Base-by-base conservation (phyloP, 2,329 filamentous ascomycete species). In the Epichloe aotearoae region DNA sequence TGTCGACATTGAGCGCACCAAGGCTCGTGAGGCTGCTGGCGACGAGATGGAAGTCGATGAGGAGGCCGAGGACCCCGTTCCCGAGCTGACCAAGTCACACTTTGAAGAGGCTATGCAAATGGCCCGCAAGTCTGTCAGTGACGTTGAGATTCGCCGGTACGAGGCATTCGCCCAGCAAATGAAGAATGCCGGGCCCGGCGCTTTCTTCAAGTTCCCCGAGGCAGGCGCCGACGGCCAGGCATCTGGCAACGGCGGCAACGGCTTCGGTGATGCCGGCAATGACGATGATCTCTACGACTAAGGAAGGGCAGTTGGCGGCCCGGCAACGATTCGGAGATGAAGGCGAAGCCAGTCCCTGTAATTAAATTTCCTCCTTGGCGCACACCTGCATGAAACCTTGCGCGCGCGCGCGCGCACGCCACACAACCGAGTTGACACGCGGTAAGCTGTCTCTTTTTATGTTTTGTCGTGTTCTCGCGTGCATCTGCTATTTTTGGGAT, bases 21-120 rank as follows among this genome's bases (percentile, higher is more conserved):
- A 95, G 81, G 84, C 85, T 62, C 88, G 86, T 52, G 91, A 95
- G 73, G 90, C 86, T 55, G 77, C 84, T 59, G 88, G 86, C 54
- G 86, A 88, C 62, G 85, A 87, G 61, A 91, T 94, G 81, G 69
- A 70, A 48, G 62, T 69, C 17, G 69, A 71, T 41, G 87, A 93
- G 58, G 86, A 88, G 45, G 79, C 69, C 44, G 91, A 97, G 68
- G 93, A 98, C 63, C 89, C 91, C 44, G 93, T 98, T 39, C 93
- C 93, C 14, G 86, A 96, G 72, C 82, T 98, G 53, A 97, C 93
- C 61, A 93, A 88, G 73, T 86, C 84, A 52, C 93, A 98, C 73
- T 98, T 98, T 66, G 91, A 97, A 75, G 93, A 98, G 77, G 93
- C 93, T 43, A 98, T 98, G 93, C 83, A 86, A 69, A 84, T 85